Percentiles rank a stretch among this genome's conserved stretches.
These are phyloP conservation scores for Alternaria gansuensis DNA, from an alignment of 2,329 filamentous ascomycete species.

Conservation along the genomic window DNA sequence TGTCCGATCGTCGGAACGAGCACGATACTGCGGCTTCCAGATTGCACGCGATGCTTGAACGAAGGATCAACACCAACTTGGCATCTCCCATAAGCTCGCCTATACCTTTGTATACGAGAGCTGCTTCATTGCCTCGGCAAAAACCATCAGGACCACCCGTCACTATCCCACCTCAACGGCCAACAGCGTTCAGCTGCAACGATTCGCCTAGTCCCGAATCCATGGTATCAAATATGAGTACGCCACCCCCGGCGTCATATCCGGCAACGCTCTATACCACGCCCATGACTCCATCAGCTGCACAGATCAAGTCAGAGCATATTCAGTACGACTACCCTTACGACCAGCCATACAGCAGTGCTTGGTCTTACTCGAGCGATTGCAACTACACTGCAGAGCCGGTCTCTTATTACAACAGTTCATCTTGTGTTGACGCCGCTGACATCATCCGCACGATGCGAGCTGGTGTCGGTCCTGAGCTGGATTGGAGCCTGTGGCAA, in stretches of 20 bases:
- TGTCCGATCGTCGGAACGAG: slow-evolving; percentile 39
- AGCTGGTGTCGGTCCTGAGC: slow-evolving; percentile 48
- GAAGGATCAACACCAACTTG: slow-evolving; percentile 37
- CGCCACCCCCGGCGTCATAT: slow-evolving; percentile 39
- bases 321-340: slow-evolving; percentile 36
- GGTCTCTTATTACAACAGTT: slow-evolving; percentile 37
- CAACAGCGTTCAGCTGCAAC: slow-evolving; percentile 37
- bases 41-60: slow-evolving; percentile 45
- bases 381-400: slow-evolving; percentile 28
- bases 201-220: slow-evolving; percentile 46
- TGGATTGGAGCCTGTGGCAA: slow-evolving; percentile 39
- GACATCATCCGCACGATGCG: slow-evolving; percentile 59
- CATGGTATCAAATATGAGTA: slow-evolving; percentile 45
- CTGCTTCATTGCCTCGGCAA: slow-evolving; percentile 28
- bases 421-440: slow-evolving; percentile 55
- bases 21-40: slow-evolving; percentile 40
- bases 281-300: slow-evolving; percentile 29
- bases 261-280: slow-evolving; percentile 35
- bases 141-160: slow-evolving; percentile 34
- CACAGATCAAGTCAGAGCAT: slow-evolving; percentile 42
- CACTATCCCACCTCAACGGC: slow-evolving; percentile 33
- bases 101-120: slow-evolving; percentile 24
- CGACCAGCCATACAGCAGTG: slow-evolving; percentile 30
- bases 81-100: slow-evolving; percentile 34
- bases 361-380: slow-evolving; percentile 38